These are phyloP conservation scores for Tuber melanosporum DNA, from an alignment of 495 filamentous ascomycete species.

Conservation along the genomic window DNA sequence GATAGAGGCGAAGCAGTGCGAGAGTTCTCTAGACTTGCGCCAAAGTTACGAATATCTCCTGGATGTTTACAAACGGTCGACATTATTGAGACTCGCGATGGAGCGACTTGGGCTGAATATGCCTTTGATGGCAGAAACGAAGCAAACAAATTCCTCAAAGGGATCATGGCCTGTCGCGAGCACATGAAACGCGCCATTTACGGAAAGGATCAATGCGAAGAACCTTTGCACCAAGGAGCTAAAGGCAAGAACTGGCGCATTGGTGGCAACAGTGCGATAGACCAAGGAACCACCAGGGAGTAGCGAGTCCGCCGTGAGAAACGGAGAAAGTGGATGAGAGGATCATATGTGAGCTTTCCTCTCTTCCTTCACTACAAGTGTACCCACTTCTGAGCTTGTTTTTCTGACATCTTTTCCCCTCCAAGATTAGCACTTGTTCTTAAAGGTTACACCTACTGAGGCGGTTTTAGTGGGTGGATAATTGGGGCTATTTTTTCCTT, in stretches of 20 bases:
- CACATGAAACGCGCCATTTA: background rate
- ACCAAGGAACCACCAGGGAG: background rate
- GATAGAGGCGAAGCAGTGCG: background rate
- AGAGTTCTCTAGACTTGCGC: background rate
- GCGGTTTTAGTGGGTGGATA: background rate
- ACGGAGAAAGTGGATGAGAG: background rate
- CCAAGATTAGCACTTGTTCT: background rate
- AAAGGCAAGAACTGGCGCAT: background rate
- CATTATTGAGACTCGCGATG: background rate
- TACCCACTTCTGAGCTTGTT: background rate
- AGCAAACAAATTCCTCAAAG: background rate
- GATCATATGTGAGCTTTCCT: background rate
- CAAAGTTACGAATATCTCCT: background rate
- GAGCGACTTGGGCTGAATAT: background rate
- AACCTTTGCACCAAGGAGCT: background rate
- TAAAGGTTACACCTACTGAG: background rate
- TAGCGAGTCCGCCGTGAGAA: background rate
- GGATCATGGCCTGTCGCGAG: background rate
- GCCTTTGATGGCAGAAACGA: background rate
- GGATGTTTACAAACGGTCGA: background rate
- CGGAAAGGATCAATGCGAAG: background rate
- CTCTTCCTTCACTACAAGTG: background rate
- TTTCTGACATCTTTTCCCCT: background rate
- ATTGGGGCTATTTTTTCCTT: background rate
- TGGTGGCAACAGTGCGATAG: background rate